Base-by-base conservation (phyloP, 768 basidiomycete genomes). In the Amanita brunnescens region DNA sequence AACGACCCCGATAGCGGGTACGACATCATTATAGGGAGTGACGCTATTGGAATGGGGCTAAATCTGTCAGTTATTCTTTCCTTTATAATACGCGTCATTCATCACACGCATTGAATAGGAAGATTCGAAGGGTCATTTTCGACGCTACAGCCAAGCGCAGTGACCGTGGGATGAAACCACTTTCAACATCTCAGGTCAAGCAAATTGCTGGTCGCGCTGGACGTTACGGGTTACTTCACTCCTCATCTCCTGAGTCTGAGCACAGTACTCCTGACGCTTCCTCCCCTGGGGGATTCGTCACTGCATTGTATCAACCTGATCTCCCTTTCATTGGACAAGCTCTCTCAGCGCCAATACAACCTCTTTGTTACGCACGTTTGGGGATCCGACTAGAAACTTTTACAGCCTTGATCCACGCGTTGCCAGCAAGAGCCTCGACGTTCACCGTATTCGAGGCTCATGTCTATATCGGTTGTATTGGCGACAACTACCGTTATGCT, bases 1-100 rank as follows among this genome's bases (percentile, higher is more conserved):
- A 98, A 99, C 59, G 80, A 90, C 54, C 81, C 81, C 0, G 61
- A 79, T 37, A 89, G 85, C n/a, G 84, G 81, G 1, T 89, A 87
- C 59, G 88, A 95, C 58, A 84, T 98, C 2, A 75, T 99, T 37
- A 80, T 98, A 14, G 95, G 91, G 1, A 93, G 89, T 58, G 96
- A 99, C 61, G 92, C 93, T 0, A 85, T 97, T 44, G 93, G 96
- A 1, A 94, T 99, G 92, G 96, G 96, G 0, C 75, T 99, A 18
- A 98, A 99, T 62, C 68, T 99, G 96, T 97, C 64, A 39, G 87
- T 48, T 4, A 10, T 16, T 71, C 3, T 33, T 16, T 12, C 35
- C n/a, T 49, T 47, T 42, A 47, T 58, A 23, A 0, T 34, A 21
- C 7, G 43, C 38, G 5, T 6, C 47, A 52, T 29, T 54, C 29